phyloP scores from a whole-genome alignment of 176 grass and related monocot genomes.

The Eragrostis nindensis region DNA sequence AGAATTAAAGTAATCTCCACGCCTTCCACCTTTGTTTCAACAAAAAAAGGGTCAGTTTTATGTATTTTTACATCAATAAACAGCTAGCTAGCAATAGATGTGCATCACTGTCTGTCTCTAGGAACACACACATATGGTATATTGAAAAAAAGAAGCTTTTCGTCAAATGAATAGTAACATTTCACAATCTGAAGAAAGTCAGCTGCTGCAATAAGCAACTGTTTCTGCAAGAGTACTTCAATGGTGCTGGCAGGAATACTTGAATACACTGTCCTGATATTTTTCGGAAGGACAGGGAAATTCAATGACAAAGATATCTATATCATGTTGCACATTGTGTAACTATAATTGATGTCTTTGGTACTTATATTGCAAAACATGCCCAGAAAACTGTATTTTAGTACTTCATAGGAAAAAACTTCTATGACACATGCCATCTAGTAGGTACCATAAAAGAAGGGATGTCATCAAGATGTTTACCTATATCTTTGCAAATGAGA shows the following conservation, averaged over 20 bases:
- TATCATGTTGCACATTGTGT: background rate
- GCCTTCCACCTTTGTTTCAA: constrained; percentile 43
- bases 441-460: background rate
- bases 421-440: background rate
- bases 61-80: constrained; percentile 36
- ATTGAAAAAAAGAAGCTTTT: background rate
- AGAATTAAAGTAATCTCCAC: constrained; percentile 40
- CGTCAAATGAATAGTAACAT: background rate
- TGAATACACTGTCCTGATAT: background rate
- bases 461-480: background rate
- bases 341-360: background rate
- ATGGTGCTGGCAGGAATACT: background rate
- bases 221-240: constrained; percentile 10
- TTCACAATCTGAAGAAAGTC: background rate
- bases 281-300: background rate
- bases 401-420: background rate
- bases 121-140: background rate
- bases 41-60: constrained; percentile 27
- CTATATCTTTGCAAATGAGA: background rate
- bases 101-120: constrained; percentile 9
- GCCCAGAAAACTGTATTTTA: background rate
- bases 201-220: background rate
- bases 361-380: background rate
- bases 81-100: background rate
- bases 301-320: background rate